Evolutionary conservation across 2,329 filamentous ascomycete genomes (phyloP).

Genomic region (Fusarium sambucinum): DNA sequence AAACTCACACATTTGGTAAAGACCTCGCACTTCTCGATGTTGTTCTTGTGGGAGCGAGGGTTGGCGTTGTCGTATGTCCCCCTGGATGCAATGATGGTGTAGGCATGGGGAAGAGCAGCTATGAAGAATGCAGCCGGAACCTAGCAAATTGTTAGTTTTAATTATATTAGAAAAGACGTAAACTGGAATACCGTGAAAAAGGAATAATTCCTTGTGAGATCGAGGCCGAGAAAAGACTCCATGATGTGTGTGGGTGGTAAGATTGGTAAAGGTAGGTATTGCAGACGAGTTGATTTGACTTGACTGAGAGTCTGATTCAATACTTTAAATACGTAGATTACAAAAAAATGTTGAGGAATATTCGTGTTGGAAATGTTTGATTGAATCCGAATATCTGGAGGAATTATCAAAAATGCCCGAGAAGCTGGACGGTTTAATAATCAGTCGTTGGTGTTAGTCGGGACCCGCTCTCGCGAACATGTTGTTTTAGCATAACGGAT

Average conservation of each 20-base stretch:
- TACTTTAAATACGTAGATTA: neutral
- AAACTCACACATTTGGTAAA: slow-evolving; percentile 48
- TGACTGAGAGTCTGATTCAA: neutral
- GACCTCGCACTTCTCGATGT: slow-evolving; percentile 50
- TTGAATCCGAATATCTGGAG: slow-evolving; percentile 6
- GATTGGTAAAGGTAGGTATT: neutral
- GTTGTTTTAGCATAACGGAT: slow-evolving; percentile 35
- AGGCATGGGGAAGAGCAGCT: slow-evolving; percentile 53
- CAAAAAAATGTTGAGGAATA: slow-evolving; percentile 16
- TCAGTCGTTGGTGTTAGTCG: slow-evolving; percentile 14
- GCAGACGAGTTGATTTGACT: neutral
- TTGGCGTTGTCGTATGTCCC: slow-evolving; percentile 55
- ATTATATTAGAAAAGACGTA: no score
- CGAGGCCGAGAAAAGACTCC: slow-evolving; percentile 51
- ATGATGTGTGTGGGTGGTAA: slow-evolving; percentile 39
- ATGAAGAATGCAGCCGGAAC: slow-evolving; percentile 57
- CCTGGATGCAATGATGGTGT: slow-evolving; percentile 45
- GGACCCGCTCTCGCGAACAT: slow-evolving; percentile 18
- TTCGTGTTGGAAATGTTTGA: neutral
- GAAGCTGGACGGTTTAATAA: slow-evolving; percentile 30
- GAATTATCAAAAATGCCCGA: slow-evolving; percentile 32
- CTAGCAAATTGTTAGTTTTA: slow-evolving; percentile 41
- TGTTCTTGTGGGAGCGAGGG: slow-evolving; percentile 53
- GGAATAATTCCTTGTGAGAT: slow-evolving; percentile 54
- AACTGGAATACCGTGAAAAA: slow-evolving; percentile 46